phyloP scores from a whole-genome alignment of 2,329 filamentous ascomycete species.

The Capronia americana region DNA sequence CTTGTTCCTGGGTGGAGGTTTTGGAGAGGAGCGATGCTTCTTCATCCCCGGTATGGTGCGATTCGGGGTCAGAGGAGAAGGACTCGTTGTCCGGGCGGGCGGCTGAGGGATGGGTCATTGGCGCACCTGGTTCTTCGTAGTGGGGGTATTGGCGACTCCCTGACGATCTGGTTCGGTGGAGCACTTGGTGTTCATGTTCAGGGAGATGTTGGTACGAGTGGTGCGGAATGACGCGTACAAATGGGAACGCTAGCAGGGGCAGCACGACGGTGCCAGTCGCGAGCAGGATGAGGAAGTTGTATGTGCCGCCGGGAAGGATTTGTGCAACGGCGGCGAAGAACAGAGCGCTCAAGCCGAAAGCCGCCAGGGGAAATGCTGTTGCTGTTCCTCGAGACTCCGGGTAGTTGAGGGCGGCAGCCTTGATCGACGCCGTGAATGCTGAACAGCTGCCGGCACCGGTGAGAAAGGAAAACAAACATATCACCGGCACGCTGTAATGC shows the following conservation, averaged over 20 bases:
- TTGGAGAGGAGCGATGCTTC: slow-evolving; percentile 69
- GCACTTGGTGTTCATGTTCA: slow-evolving; percentile 44
- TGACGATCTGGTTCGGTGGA: slow-evolving; percentile 45
- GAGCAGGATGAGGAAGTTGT: slow-evolving; percentile 79
- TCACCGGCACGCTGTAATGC: slow-evolving; percentile 59
- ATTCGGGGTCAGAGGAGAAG: slow-evolving; percentile 37
- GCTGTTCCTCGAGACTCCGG: slow-evolving; percentile 89
- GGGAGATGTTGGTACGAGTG: slow-evolving; percentile 54
- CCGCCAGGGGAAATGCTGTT: slow-evolving; percentile 89
- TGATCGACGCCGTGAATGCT: slow-evolving; percentile 88
- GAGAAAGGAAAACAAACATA: slow-evolving; percentile 85
- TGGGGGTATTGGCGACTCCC: slow-evolving; percentile 41
- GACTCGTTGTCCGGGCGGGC: slow-evolving; percentile 39
- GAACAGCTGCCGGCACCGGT: slow-evolving; percentile 88
- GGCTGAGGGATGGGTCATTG: slow-evolving; percentile 43
- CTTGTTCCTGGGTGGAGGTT: slow-evolving; percentile 47
- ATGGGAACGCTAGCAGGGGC: slow-evolving; percentile 79
- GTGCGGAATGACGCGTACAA: slow-evolving; percentile 71
- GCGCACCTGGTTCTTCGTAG: slow-evolving; percentile 48
- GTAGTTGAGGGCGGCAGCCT: slow-evolving; percentile 86
- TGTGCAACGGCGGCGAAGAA: slow-evolving; percentile 87
- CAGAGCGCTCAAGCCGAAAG: slow-evolving; percentile 93
- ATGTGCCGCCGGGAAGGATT: slow-evolving; percentile 82
- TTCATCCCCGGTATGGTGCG: slow-evolving; percentile 39
- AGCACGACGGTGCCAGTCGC: slow-evolving; percentile 79